Base-by-base conservation (phyloP, 306 rosid species). In the Purshia tridentata region DNA sequence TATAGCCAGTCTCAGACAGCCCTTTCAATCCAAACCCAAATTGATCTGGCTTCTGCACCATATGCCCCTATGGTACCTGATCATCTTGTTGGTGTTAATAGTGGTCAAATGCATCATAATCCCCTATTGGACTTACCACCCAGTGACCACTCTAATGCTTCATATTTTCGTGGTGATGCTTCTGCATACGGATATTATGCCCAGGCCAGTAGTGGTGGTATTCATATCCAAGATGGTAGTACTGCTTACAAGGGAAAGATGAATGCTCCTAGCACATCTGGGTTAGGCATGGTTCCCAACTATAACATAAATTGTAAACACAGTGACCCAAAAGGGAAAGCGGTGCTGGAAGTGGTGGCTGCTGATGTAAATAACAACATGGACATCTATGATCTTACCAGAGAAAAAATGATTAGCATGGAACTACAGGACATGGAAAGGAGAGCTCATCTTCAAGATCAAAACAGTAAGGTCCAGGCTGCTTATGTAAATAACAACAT, bases 161-260 rank as follows among this genome's bases (percentile, higher is more conserved):
- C 51, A 40, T 6, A 20, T 42, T 47, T 50, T 53, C 53, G 0
- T 18, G 53, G 64, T 12, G 58, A 81, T 49, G 39, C 73, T 59
- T 76, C 69, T 20, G 62, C 41, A 52, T 66, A 20, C 61, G 72
- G 37, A 63, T 54, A 40, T 56, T 54, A 40, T 56, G 23, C 61
- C 49, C 51, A 8, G 5, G 40, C 3, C 53, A 52, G 41, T 54
- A 7, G 14, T 49, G 59, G 59, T 37, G 45, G 74, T 8, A 7
- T 13, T 9, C 39, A 61, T 19, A 57, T 39, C 65, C 46, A 19
- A 49, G 75, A 59, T 7, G 22, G 48, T 58, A 29, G 35, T 29
- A 29, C 35, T 29, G 65, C 70, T 53, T 23, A 42, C 49, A 67
- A n/a, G 18, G 73, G 70, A 22, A 72, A 65, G 41, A 73, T 56